phyloP scores from a whole-genome alignment of 108 stramenopile species.

The Licmophora abbreviata region DNA sequence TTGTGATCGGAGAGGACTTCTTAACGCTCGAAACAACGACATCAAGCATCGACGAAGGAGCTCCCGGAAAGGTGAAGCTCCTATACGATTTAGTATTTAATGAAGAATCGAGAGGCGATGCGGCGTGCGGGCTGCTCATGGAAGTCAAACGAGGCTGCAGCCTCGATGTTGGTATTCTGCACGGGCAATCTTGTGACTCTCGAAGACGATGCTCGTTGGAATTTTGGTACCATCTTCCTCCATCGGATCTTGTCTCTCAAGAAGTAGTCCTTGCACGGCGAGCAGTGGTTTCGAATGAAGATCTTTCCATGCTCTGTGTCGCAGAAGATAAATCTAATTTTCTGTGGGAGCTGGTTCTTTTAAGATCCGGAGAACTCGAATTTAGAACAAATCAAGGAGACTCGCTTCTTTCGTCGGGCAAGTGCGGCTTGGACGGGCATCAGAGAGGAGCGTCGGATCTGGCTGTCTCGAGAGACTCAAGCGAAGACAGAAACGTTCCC shows the following conservation, averaged over 20 bases:
- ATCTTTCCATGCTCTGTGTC: constrained; percentile 48
- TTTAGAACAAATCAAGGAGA: constrained; percentile 58
- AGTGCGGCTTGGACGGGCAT: too few species aligned
- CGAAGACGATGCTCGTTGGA: constrained; percentile 73
- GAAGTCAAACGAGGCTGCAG: constrained; percentile 59
- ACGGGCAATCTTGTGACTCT: constrained; percentile 36
- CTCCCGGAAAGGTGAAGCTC: constrained; percentile 70
- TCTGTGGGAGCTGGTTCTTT: constrained; percentile 75
- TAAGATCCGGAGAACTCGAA: constrained; percentile 61
- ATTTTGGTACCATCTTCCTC: constrained; percentile 76
- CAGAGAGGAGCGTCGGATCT: constrained; percentile 3
- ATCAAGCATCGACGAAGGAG: constrained; percentile 85
- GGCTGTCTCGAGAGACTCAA: constrained; percentile 7
- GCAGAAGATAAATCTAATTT: constrained; percentile 42
- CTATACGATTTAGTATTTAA: constrained; percentile 77
- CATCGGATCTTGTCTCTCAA: constrained; percentile 25
- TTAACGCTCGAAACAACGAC: constrained; percentile 44
- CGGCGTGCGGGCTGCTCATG: constrained; percentile 46
- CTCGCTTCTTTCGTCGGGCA: constrained; percentile 14
- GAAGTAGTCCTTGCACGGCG: constrained; percentile 64
- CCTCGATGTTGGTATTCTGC: constrained; percentile 81
- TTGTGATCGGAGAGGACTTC: constrained; percentile 22
- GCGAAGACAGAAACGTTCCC: constrained; percentile 10
- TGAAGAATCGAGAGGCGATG: constrained; percentile 37
- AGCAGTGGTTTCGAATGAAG: constrained; percentile 33